A percentile compares a stretch with the other conserved stretches of the same genome.
phyloP scores from a whole-genome alignment of 2,329 filamentous ascomycete species.

The Nigrospora osmanthi region DNA sequence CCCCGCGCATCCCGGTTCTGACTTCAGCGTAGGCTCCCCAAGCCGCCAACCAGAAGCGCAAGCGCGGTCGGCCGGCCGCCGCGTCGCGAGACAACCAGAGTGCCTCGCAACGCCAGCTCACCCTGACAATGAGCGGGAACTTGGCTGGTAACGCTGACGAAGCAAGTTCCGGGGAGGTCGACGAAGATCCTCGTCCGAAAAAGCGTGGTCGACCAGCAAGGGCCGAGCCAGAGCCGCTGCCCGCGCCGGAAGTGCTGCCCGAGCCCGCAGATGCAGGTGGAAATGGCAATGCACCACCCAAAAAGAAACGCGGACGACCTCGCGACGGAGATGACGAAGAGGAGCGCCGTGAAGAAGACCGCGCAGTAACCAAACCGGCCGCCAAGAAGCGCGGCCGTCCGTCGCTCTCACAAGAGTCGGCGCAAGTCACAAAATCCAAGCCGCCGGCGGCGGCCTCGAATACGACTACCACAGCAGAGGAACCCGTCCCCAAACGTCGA shows the following conservation, averaged over 20 bases:
- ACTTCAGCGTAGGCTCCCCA: conserved; percentile 11
- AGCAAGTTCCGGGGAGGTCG: conserved; percentile 5
- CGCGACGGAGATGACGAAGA: conserved; percentile 3
- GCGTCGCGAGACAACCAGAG: conserved; percentile 25
- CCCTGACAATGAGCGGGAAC: conserved; percentile 8
- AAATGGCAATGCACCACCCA: conserved; percentile 8
- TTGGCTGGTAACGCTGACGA: conserved; percentile 5
- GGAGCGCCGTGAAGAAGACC: too few relatives aligned
- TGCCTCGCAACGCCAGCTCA: conserved; percentile 15
- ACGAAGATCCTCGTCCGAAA: conserved; percentile 10
- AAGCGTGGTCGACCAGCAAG: conserved; percentile 16
- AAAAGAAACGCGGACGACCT: conserved; percentile 17
- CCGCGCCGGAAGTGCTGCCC: conserved; percentile 2
- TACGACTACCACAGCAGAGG: neutral
- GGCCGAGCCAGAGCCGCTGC: conserved; percentile 2
- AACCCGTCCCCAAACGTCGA: conserved; percentile 4
- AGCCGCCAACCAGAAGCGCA: conserved; percentile 29
- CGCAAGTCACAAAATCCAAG: conserved; percentile 1
- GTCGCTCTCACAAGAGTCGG: conserved; percentile 9
- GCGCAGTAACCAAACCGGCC: conserved; percentile 3
- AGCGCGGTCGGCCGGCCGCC: conserved; percentile 29
- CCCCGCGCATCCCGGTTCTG: too few relatives aligned
- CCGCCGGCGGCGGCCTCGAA: too few relatives aligned
- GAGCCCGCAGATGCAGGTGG: conserved; percentile 9
- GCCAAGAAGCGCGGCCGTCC: conserved; percentile 20